Percentiles rank a stretch among this genome's conserved stretches.
Conservation (phyloP, 495 filamentous ascomycete species). For the Penicillium macrosclerotiorum region DNA sequence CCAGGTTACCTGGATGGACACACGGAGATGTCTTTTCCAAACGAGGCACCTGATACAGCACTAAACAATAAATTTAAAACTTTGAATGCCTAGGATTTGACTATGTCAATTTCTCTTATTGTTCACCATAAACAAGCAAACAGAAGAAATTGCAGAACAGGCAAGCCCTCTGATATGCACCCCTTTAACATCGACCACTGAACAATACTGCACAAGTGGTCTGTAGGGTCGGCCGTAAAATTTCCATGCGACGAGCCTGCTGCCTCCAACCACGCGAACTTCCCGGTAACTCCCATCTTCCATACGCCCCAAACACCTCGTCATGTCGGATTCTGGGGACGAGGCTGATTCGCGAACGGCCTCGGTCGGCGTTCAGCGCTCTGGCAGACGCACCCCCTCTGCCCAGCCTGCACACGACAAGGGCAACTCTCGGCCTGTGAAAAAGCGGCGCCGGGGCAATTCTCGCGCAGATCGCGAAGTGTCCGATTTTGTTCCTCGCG, state of each 20-base stretch:
- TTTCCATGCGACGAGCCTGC: constrained; percentile 4
- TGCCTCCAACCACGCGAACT: neutral
- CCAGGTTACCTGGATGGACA: too few species aligned
- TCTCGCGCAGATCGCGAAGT: constrained; percentile 23
- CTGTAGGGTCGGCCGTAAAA: constrained; percentile 24
- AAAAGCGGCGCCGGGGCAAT: constrained; percentile 30
- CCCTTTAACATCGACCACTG: neutral
- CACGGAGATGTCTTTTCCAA: too few species aligned
- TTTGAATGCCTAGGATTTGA: too few species aligned
- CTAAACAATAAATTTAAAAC: too few species aligned
- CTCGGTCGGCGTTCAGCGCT: constrained; percentile 32
- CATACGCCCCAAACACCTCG: neutral
- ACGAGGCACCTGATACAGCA: too few species aligned
- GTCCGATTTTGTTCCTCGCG: constrained; percentile 39
- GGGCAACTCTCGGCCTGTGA: constrained; percentile 26
- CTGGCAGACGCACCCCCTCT: constrained; percentile 14
- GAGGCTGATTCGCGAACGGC: constrained; percentile 46
- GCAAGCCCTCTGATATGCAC: too few species aligned
- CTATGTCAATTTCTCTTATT: too few species aligned
- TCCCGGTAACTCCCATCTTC: neutral
- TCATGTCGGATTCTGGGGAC: constrained; percentile 36
- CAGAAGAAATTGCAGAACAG: too few species aligned
- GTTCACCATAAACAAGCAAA: too few species aligned
- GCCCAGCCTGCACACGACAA: constrained; percentile 25
- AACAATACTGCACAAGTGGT: constrained; percentile 14